phyloP scores from a whole-genome alignment of 495 filamentous ascomycete genomes.

The Hypoxylon intermedium region DNA sequence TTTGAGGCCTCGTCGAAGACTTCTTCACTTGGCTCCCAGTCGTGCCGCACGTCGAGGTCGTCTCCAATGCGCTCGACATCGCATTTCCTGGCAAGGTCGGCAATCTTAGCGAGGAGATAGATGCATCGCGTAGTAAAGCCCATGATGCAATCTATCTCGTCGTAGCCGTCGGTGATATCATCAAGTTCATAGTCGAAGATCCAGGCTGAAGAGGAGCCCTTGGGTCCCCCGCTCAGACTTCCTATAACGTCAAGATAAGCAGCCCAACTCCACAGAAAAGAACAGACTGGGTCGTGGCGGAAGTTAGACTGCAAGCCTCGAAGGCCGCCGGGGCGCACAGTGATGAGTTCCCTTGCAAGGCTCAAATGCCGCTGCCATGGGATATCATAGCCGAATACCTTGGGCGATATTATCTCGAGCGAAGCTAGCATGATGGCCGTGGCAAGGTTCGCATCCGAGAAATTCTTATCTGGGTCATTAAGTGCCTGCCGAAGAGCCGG shows the following conservation, averaged over 20 bases:
- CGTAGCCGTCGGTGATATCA: slow-evolving; percentile 64
- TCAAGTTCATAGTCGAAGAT: slow-evolving; percentile 56
- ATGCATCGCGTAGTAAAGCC: slow-evolving; percentile 77
- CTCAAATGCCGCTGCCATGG: slow-evolving; percentile 82
- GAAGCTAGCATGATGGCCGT: slow-evolving; percentile 88
- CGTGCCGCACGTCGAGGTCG: slow-evolving; percentile 54
- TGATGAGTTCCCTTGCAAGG: slow-evolving; percentile 77
- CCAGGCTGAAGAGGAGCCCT: slow-evolving; percentile 44
- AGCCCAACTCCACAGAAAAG: slow-evolving; percentile 86
- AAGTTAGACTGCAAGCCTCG: slow-evolving; percentile 58
- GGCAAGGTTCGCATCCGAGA: slow-evolving; percentile 77
- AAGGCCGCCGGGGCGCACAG: slow-evolving; percentile 66
- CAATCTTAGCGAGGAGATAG: slow-evolving; percentile 74
- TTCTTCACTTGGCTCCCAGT: slow-evolving; percentile 67
- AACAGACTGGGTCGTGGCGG: slow-evolving; percentile 70
- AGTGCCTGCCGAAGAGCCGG: slow-evolving; percentile 73
- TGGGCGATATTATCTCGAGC: slow-evolving; percentile 84
- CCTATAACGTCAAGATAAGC: slow-evolving; percentile 86
- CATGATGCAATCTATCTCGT: slow-evolving; percentile 78
- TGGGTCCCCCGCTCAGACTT: slow-evolving; percentile 67
- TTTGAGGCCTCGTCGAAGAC: slow-evolving; percentile 61
- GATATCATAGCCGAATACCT: slow-evolving; percentile 71
- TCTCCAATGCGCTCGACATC: slow-evolving; percentile 69
- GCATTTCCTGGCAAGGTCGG: slow-evolving; percentile 72
- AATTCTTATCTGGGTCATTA: slow-evolving; percentile 62